A percentile compares a stretch with the other conserved stretches of the same genome.
phyloP scores from a whole-genome alignment of 1,284 basidiomycete species.

The Leccinum subatratum region DNA sequence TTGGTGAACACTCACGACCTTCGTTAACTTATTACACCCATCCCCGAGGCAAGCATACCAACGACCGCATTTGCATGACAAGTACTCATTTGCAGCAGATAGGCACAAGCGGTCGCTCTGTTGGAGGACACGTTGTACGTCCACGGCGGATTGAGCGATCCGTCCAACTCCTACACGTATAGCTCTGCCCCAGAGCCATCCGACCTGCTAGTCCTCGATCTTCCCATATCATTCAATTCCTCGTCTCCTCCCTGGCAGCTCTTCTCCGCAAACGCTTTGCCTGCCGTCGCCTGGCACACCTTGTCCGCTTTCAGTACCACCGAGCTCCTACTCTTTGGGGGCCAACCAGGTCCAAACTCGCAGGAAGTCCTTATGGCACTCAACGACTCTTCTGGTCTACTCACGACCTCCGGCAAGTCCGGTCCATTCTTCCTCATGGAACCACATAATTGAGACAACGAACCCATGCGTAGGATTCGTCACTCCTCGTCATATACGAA shows the following conservation, averaged over 20 bases:
- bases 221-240: conserved; percentile 54
- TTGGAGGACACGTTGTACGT: conserved; percentile 63
- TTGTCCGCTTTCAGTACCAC: conserved; percentile 59
- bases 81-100: conserved; percentile 45
- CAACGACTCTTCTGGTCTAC: conserved; percentile 60
- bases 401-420: conserved; percentile 41
- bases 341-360: conserved; percentile 61
- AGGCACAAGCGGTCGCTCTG: conserved; percentile 71
- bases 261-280: conserved; percentile 46
- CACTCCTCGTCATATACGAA: conserved; percentile 55
- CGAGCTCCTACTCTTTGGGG: conserved; percentile 66
- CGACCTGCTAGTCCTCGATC: conserved; percentile 66
- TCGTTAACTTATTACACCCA: conserved; percentile 10
- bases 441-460: conserved; percentile 51
- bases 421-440: conserved; percentile 47
- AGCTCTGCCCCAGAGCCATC: conserved; percentile 67
- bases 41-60: conserved; percentile 20
- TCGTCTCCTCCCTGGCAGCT: conserved; percentile 65
- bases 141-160: conserved; percentile 76
- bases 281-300: conserved; percentile 75
- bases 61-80: not conserved
- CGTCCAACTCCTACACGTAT: conserved; percentile 65
- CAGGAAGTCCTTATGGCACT: conserved; percentile 46
- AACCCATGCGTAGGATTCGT: conserved; percentile 71
- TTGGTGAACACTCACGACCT: too few relatives aligned